Percentiles rank a stretch among this genome's conserved stretches.
These are phyloP conservation scores for Coniochaeta sp. DNA, from an alignment of 2,329 filamentous ascomycete species.

Conservation along the genomic window DNA sequence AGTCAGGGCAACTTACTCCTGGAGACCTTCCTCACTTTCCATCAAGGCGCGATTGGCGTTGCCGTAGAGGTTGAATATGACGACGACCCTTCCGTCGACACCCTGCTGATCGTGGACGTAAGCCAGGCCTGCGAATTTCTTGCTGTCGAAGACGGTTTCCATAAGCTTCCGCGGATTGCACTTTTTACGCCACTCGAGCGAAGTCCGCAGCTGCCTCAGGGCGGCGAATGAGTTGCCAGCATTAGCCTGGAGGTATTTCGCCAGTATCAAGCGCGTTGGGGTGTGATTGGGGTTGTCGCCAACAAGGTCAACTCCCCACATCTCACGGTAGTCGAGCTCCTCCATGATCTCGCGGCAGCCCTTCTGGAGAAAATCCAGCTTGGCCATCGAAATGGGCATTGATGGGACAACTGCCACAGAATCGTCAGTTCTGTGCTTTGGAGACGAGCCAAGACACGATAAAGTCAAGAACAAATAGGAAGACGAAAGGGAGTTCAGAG, in stretches of 20 bases:
- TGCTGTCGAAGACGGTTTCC: not conserved
- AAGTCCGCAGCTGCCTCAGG: not conserved
- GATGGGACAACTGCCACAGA: not conserved
- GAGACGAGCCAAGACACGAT: not conserved
- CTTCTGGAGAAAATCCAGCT: not conserved
- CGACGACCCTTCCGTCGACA: not conserved
- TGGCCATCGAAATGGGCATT: not conserved
- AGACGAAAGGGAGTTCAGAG: not conserved
- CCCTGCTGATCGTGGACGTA: not conserved
- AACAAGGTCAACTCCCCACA: conserved; percentile 3
- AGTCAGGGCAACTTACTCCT: not conserved
- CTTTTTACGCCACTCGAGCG: not conserved
- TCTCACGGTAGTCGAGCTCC: not conserved
- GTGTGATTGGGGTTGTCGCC: not conserved
- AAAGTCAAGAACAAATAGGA: not conserved
- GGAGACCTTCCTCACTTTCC: not conserved
- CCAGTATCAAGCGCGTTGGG: not conserved
- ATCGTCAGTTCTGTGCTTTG: not conserved
- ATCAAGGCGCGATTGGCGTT: not conserved
- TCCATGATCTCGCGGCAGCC: not conserved
- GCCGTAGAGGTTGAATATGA: not conserved
- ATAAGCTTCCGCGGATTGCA: not conserved
- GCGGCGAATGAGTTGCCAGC: not conserved
- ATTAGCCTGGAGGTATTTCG: conserved; percentile 2
- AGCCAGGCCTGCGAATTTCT: not conserved